Conservation (phyloP, 192 early-diverging fungal genomes). For the Umbelopsis sp. region DNA sequence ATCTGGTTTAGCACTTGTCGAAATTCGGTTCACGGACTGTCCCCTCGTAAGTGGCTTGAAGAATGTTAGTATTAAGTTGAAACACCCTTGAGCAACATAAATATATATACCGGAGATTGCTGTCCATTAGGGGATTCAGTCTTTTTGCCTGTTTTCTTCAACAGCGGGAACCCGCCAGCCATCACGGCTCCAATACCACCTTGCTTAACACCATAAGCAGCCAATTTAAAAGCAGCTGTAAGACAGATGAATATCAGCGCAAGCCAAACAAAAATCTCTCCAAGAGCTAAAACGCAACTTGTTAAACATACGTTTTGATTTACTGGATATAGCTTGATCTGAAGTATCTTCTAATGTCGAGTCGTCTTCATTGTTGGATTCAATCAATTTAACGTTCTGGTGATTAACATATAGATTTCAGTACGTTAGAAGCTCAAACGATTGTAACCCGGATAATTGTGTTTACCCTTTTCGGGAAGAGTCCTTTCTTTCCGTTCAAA, state of each 20-base stretch:
- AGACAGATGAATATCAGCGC: neutral
- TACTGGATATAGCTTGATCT: neutral
- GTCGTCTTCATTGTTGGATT: neutral
- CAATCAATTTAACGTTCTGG: neutral
- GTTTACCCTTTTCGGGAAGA: conserved; percentile 51
- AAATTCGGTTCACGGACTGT: neutral
- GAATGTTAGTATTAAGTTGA: neutral
- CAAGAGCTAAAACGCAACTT: too few species aligned
- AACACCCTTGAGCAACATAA: neutral
- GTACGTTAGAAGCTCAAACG: neutral
- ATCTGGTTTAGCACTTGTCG: neutral
- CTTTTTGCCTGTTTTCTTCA: conserved; percentile 57
- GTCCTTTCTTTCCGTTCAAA: conserved; percentile 63
- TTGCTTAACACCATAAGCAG: conserved; percentile 78
- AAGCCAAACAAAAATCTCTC: too few species aligned
- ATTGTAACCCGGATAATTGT: neutral
- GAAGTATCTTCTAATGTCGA: neutral
- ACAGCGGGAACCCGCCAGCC: conserved; percentile 66
- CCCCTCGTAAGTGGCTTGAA: neutral
- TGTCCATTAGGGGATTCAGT: neutral
- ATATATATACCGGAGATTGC: neutral
- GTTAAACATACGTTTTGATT: neutral
- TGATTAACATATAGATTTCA: neutral
- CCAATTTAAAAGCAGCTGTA: conserved; percentile 57
- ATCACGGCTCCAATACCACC: conserved; percentile 78